phyloP scores from a whole-genome alignment of 169 alveolate genomes.

The Plasmodium yoelii region DNA sequence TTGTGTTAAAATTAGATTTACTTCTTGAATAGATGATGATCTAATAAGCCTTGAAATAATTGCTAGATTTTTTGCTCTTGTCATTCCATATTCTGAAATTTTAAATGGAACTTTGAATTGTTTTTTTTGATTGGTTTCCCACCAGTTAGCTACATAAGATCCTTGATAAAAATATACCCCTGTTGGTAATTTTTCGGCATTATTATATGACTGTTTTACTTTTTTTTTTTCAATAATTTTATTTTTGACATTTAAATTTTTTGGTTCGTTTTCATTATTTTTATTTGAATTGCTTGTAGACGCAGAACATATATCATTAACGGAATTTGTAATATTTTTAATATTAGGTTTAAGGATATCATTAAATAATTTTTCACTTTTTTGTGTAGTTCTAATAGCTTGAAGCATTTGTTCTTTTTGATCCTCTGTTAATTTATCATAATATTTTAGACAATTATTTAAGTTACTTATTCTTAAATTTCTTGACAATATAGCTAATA shows the following conservation, averaged over 20 bases:
- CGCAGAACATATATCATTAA: neutral
- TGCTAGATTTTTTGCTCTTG: conserved; percentile 73
- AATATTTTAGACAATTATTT: conserved; percentile 26
- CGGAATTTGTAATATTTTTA: neutral
- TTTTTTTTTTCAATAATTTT: conserved; percentile 40
- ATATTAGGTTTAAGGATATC: conserved; percentile 27
- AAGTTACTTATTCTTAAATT: conserved; percentile 45
- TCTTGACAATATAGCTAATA: conserved; percentile 68
- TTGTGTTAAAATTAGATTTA: conserved; percentile 58
- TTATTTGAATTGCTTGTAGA: neutral
- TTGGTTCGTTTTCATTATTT: conserved; percentile 3
- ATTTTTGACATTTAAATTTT: conserved; percentile 16
- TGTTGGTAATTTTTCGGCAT: conserved; percentile 65
- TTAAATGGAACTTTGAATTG: conserved; percentile 74
- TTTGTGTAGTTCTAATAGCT: conserved; percentile 57
- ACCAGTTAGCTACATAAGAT: conserved; percentile 76
- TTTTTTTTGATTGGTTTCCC: conserved; percentile 74
- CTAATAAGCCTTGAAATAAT: conserved; percentile 59
- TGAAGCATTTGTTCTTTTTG: conserved; percentile 66
- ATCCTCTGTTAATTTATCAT: conserved; percentile 32
- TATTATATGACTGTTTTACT: conserved; percentile 20
- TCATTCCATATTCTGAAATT: conserved; percentile 74
- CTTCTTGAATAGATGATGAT: conserved; percentile 62
- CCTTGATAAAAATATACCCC: conserved; percentile 76
- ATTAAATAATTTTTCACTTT: conserved; percentile 64